A percentile compares a stretch with the other conserved stretches of the same genome.
Conservation (phyloP, 345 rosid species). For the Murraya paniculata region DNA sequence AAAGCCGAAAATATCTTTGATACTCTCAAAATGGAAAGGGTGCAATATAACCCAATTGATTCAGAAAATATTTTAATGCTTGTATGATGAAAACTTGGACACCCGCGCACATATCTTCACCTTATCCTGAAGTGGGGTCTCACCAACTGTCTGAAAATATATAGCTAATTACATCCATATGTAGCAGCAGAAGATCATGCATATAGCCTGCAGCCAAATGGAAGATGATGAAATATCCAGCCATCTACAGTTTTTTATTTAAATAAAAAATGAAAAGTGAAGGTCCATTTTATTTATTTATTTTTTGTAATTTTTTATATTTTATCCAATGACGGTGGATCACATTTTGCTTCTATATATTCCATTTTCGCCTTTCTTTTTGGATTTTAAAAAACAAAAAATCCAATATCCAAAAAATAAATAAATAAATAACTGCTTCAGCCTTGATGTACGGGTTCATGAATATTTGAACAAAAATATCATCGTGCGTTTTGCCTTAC, state of each 20-base stretch:
- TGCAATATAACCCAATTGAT: no score
- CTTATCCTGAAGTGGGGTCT: conserved; percentile 12
- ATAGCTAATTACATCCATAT: not conserved
- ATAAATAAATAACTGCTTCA: not conserved
- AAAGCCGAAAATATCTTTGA: no score
- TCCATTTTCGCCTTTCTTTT: not conserved
- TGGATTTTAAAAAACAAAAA: not conserved
- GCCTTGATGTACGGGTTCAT: not conserved
- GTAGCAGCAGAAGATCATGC: not conserved
- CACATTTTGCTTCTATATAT: not conserved
- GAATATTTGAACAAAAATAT: not conserved
- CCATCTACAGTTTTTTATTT: not conserved
- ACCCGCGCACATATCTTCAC: not conserved
- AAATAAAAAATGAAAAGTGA: no score
- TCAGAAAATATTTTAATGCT: no score
- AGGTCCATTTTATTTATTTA: no score
- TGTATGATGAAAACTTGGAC: not conserved
- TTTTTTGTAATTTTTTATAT: no score
- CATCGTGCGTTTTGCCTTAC: not conserved
- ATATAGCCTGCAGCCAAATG: not conserved
- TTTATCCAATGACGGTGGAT: not conserved
- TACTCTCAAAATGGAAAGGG: no score
- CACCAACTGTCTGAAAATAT: not conserved
- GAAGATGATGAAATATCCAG: not conserved
- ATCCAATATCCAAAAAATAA: not conserved